phyloP scores from a whole-genome alignment of 176 grass and related monocot genomes.

The Pontederia paniculata region DNA sequence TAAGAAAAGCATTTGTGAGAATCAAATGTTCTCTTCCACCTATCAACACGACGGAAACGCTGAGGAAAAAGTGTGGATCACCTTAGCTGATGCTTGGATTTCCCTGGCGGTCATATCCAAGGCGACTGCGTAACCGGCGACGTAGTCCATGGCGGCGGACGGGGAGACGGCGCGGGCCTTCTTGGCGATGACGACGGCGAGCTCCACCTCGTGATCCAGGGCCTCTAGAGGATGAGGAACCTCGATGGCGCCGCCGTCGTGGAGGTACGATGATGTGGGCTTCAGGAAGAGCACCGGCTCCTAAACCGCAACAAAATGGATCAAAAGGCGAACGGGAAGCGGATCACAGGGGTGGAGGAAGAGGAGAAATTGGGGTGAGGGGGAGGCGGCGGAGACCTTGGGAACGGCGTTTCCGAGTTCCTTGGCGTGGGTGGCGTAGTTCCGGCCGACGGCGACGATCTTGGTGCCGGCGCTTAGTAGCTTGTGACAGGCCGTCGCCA shows the following conservation, averaged over 20 bases:
- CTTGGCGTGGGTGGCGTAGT: constrained; percentile 74
- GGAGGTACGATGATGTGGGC: constrained; percentile 85
- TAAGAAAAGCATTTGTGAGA: too few relatives aligned
- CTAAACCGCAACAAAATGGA: constrained; percentile 17
- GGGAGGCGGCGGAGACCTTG: constrained; percentile 30
- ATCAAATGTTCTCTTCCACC: too few relatives aligned
- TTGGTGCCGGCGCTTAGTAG: constrained; percentile 66
- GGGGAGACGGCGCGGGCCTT: constrained; percentile 59
- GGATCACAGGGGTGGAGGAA: constrained; percentile 1
- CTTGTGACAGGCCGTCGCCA: constrained; percentile 31
- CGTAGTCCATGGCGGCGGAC: constrained; percentile 65
- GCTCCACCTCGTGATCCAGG: constrained; percentile 92
- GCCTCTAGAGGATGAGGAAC: constrained; percentile 70
- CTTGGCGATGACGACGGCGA: constrained; percentile 69
- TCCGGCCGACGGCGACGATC: constrained; percentile 74
- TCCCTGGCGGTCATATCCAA: constrained; percentile 99
- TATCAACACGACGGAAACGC: background rate
- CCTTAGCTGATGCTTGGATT: constrained; percentile 72
- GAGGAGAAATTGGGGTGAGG: background rate
- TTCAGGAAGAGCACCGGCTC: constrained; percentile 93
- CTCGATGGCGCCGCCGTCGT: constrained; percentile 58
- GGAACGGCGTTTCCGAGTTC: constrained; percentile 84
- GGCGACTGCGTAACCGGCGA: constrained; percentile 92
- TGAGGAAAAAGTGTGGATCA: constrained; percentile 12
- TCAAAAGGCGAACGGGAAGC: background rate